Evolutionary conservation across 768 basidiomycete genomes (phyloP).

Genomic region (Coprinellus aureogranulatus): DNA sequence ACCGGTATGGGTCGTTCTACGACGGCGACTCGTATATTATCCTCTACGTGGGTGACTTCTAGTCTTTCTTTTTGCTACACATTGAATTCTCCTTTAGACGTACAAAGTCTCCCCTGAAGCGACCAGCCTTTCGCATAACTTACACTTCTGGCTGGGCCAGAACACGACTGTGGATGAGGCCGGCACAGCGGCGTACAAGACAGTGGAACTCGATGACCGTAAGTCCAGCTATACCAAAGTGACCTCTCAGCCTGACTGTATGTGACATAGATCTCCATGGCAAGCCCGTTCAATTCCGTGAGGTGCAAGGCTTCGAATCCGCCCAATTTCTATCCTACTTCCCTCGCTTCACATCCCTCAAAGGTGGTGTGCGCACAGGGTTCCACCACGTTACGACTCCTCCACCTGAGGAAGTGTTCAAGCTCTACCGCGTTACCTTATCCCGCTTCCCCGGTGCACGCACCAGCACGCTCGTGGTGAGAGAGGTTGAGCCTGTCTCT

Average conservation of each 20-base stretch:
- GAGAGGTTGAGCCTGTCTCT: constrained; percentile 45
- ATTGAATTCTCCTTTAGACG: constrained; percentile 36
- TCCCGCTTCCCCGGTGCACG: constrained; percentile 18
- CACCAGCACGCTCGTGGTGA: constrained; percentile 36
- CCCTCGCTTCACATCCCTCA: constrained; percentile 25
- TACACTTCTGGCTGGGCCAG: constrained; percentile 66
- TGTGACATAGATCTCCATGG: constrained; percentile 47
- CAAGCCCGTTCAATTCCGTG: constrained; percentile 58
- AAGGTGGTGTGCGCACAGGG: constrained; percentile 30
- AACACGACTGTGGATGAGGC: constrained; percentile 61
- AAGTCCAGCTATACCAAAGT: constrained; percentile 16
- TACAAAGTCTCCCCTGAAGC: constrained; percentile 53
- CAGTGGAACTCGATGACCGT: constrained; percentile 67
- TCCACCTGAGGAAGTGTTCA: constrained; percentile 36
- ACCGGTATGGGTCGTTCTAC: constrained; percentile 54
- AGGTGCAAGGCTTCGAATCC: constrained; percentile 60
- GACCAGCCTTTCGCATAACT: constrained; percentile 48
- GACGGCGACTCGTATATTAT: constrained; percentile 66
- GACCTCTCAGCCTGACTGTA: not conserved
- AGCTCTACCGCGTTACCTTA: constrained; percentile 50
- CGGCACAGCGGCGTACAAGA: constrained; percentile 64
- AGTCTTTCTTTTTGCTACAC: not conserved
- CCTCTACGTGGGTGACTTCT: constrained; percentile 48
- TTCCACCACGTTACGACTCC: constrained; percentile 31
- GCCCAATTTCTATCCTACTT: constrained; percentile 36